Percentiles rank a stretch among this genome's conserved stretches.
Conservation (phyloP, 805 yeast genomes). For the Wickerhamomyces xylosicus region DNA sequence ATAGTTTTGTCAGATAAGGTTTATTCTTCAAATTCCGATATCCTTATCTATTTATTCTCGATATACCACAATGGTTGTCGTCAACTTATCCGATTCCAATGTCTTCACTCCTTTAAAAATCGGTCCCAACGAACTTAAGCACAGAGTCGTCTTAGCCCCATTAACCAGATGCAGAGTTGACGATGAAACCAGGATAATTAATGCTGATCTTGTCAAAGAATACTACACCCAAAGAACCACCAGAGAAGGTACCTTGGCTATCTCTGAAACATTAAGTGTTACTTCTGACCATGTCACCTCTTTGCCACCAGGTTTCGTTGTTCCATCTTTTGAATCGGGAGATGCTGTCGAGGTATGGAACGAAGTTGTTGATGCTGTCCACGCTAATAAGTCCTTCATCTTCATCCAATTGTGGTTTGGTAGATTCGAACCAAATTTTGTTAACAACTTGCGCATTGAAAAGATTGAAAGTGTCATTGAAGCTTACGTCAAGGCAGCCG, state of each 20-base stretch:
- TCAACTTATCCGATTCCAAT: constrained; percentile 15
- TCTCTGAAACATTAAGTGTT: constrained; percentile 49
- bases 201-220: constrained; percentile 30
- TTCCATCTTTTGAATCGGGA: constrained; percentile 41
- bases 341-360: constrained; percentile 41
- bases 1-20: too few relatives aligned
- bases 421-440: constrained; percentile 26
- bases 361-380: constrained; percentile 37
- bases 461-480: constrained; percentile 30
- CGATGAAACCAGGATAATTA: constrained; percentile 30
- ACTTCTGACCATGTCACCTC: constrained; percentile 28
- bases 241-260: constrained; percentile 45
- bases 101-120: constrained; percentile 30
- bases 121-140: constrained; percentile 22
- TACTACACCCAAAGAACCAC: constrained; percentile 49
- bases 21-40: too few relatives aligned
- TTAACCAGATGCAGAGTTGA: constrained; percentile 32
- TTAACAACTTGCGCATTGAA: constrained; percentile 16
- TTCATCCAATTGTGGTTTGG: constrained; percentile 46
- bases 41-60: too few relatives aligned
- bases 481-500: constrained; percentile 37
- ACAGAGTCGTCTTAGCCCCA: constrained; percentile 40
- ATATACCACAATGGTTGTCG: background rate
- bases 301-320: constrained; percentile 19
- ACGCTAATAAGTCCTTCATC: constrained; percentile 34